Percentiles rank a stretch among this genome's conserved stretches.
Conservation (phyloP, 345 rosid species). For the Sonneratia alba region DNA sequence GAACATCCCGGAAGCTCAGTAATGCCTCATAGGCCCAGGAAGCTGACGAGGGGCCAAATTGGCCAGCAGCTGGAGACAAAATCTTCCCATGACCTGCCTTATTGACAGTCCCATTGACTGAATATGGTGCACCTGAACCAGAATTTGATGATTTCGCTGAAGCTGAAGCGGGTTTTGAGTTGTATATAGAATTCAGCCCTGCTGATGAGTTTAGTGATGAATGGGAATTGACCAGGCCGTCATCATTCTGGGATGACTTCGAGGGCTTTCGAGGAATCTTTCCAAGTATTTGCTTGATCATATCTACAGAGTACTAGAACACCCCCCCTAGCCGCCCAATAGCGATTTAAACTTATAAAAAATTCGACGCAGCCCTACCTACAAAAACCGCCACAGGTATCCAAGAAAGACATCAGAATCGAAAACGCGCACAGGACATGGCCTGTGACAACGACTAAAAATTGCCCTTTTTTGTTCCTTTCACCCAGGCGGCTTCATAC, state of each 20-base stretch:
- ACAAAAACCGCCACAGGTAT: not conserved
- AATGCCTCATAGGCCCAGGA: slow-evolving; percentile 37
- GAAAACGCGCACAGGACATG: not conserved
- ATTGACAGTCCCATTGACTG: slow-evolving; percentile 18
- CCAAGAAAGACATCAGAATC: too few relatives aligned
- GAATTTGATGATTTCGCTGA: slow-evolving; percentile 20
- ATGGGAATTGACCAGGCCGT: slow-evolving; percentile 14
- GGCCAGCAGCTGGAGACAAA: slow-evolving; percentile 20
- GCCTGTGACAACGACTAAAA: not conserved
- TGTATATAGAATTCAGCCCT: slow-evolving; percentile 18
- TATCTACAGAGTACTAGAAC: slow-evolving; percentile 11
- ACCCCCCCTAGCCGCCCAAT: not conserved
- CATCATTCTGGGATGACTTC: slow-evolving; percentile 45
- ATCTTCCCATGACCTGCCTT: slow-evolving; percentile 13
- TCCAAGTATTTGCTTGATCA: slow-evolving; percentile 73
- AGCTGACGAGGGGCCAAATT: slow-evolving; percentile 24
- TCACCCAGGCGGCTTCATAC: not conserved
- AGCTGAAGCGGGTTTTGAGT: slow-evolving; percentile 28
- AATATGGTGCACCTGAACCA: slow-evolving; percentile 28
- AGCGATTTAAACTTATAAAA: not conserved
- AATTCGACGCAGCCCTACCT: not conserved
- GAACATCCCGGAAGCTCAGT: slow-evolving; percentile 68
- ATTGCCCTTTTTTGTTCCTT: not conserved
- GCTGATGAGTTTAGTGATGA: slow-evolving; percentile 5
- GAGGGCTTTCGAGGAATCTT: slow-evolving; percentile 91